Evolutionary conservation across 768 basidiomycete genomes (phyloP).

Genomic region (Phylloporus sp.): DNA sequence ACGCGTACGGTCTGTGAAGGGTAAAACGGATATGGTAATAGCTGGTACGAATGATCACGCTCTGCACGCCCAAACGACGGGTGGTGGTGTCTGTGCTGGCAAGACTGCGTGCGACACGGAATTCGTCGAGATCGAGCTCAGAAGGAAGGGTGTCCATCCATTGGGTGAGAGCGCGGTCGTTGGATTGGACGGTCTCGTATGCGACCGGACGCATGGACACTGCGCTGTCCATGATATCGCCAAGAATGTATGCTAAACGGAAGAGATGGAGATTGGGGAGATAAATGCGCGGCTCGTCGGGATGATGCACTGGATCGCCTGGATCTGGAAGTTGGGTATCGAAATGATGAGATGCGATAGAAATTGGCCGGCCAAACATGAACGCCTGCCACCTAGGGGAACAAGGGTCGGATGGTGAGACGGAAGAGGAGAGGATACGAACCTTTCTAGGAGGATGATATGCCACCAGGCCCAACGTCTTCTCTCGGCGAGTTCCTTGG

Average conservation of each 20-base stretch:
- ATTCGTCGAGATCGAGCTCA: constrained; percentile 75
- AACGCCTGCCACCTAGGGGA: constrained; percentile 75
- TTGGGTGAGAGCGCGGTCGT: constrained; percentile 63
- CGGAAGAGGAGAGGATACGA: constrained; percentile 17
- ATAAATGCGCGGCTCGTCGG: constrained; percentile 61
- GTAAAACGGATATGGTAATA: constrained; percentile 83
- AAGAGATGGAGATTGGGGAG: constrained; percentile 74
- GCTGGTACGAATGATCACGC: constrained; percentile 71
- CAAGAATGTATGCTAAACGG: constrained; percentile 69
- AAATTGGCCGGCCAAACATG: constrained; percentile 75
- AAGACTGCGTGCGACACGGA: constrained; percentile 64
- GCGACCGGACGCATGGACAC: constrained; percentile 76
- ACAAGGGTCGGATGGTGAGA: constrained; percentile 7
- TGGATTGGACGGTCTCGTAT: constrained; percentile 66
- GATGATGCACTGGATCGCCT: constrained; percentile 39
- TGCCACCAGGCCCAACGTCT: constrained; percentile 92
- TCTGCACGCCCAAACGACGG: constrained; percentile 72
- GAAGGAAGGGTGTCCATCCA: constrained; percentile 76
- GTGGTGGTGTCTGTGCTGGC: constrained; percentile 55
- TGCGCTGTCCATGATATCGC: constrained; percentile 82
- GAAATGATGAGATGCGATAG: constrained; percentile 76
- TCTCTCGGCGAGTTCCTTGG: constrained; percentile 64
- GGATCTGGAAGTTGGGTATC: constrained; percentile 74
- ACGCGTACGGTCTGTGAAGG: constrained; percentile 73
- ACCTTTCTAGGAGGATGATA: constrained; percentile 76